phyloP scores from a whole-genome alignment of 2,329 filamentous ascomycete species.

The Penicillium sp. region DNA sequence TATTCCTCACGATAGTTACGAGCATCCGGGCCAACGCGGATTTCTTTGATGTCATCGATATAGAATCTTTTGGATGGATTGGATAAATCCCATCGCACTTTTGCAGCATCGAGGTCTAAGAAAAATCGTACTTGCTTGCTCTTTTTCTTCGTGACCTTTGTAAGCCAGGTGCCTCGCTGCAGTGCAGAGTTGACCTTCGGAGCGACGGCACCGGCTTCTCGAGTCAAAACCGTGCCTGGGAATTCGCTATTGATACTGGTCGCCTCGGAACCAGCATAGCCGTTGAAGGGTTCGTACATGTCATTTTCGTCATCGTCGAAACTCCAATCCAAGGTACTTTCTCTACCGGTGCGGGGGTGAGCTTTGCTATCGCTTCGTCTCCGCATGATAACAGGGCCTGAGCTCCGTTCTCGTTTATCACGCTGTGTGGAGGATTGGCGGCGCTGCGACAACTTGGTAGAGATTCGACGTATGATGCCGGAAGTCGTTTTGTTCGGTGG shows the following conservation, averaged over 20 bases:
- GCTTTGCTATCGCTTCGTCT: constrained; percentile 86
- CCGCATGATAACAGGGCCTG: constrained; percentile 82
- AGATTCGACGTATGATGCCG: constrained; percentile 76
- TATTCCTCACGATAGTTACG: constrained; percentile 86
- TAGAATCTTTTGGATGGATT: constrained; percentile 81
- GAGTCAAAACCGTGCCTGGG: constrained; percentile 24
- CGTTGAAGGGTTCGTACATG: constrained; percentile 31
- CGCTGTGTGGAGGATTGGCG: constrained; percentile 74
- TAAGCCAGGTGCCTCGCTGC: constrained; percentile 71
- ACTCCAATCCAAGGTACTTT: constrained; percentile 44
- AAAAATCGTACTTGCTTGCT: constrained; percentile 69
- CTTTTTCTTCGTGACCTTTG: constrained; percentile 81
- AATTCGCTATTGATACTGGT: constrained; percentile 38
- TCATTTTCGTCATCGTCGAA: constrained; percentile 56
- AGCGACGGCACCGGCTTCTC: constrained; percentile 38
- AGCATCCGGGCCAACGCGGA: constrained; percentile 77
- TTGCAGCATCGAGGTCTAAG: constrained; percentile 77
- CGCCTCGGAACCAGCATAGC: constrained; percentile 36
- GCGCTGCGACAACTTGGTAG: constrained; percentile 66
- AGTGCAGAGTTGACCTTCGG: constrained; percentile 74
- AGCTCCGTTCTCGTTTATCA: constrained; percentile 77
- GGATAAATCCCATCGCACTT: constrained; percentile 80
- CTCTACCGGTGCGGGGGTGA: constrained; percentile 53
- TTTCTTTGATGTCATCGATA: constrained; percentile 91
- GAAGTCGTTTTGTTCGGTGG: constrained; percentile 48